A percentile compares a stretch with the other conserved stretches of the same genome.
phyloP scores from a whole-genome alignment of 1,139 yeast species.

The Blastobotrys ciferrii region DNA sequence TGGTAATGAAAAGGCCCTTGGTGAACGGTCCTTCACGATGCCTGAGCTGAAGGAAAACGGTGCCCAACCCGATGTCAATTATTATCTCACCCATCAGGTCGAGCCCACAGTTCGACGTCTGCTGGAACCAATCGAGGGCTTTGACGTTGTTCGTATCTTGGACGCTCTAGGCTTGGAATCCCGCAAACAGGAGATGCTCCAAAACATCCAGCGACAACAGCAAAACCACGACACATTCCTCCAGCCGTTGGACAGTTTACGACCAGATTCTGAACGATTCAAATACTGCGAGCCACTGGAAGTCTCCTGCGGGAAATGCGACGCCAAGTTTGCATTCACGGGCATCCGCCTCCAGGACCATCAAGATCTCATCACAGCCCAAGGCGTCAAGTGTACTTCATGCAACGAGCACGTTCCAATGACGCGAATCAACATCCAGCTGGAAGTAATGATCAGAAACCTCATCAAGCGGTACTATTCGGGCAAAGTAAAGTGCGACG shows the following conservation, averaged over 20 bases:
- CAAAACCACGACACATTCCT: conserved; percentile 43
- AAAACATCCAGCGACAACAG: conserved; percentile 18
- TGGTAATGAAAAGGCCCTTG: conserved; percentile 36
- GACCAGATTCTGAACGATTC: conserved; percentile 81
- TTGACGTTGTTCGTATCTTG: conserved; percentile 78
- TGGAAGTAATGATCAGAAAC: conserved; percentile 66
- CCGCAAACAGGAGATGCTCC: conserved; percentile 41
- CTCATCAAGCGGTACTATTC: conserved; percentile 78
- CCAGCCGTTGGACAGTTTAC: conserved; percentile 76
- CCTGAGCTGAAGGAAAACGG: conserved; percentile 60
- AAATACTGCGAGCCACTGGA: conserved; percentile 56
- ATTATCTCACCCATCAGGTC: conserved; percentile 83
- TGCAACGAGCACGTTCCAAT: conserved; percentile 56
- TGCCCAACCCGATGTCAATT: conserved; percentile 69
- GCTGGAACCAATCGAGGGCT: conserved; percentile 80
- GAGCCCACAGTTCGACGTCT: conserved; percentile 90
- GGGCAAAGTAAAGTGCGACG: conserved; percentile 85
- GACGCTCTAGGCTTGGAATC: conserved; percentile 75
- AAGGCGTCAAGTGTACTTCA: conserved; percentile 67
- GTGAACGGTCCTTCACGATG: conserved; percentile 78
- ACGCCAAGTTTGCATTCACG: conserved; percentile 59
- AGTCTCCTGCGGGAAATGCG: conserved; percentile 61
- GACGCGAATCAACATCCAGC: conserved; percentile 62
- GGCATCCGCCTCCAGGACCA: conserved; percentile 50
- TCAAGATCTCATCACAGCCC: conserved; percentile 53